phyloP scores from a whole-genome alignment of 2,329 filamentous ascomycete species.

The Xylariaceae sp. region DNA sequence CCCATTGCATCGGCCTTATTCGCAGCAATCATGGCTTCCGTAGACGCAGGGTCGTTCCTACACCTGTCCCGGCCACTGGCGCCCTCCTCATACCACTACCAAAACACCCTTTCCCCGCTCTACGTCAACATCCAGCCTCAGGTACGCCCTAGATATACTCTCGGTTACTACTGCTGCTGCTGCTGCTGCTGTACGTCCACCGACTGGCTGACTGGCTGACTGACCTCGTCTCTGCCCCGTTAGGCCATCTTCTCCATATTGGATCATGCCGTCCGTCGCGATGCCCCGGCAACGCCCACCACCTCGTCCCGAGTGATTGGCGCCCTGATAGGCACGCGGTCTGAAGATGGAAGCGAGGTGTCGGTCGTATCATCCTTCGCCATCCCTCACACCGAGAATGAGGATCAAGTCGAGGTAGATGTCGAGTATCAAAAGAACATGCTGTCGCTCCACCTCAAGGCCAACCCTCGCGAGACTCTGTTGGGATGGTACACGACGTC shows the following conservation, averaged over 20 bases:
- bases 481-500: conserved; percentile 98
- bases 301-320: conserved; percentile 89
- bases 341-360: conserved; percentile 94
- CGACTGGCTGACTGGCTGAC: not conserved
- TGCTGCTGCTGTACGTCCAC: not conserved
- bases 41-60: conserved; percentile 73
- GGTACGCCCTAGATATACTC: conserved; percentile 51
- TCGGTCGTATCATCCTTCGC: conserved; percentile 96
- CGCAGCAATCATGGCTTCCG: conserved; percentile 70
- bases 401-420: conserved; percentile 98
- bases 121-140: conserved; percentile 93
- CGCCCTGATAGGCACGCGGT: conserved; percentile 85
- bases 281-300: conserved; percentile 60
- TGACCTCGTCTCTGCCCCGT: conserved; percentile 3
- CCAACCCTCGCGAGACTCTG: conserved; percentile 86
- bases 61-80: conserved; percentile 91
- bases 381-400: conserved; percentile 95
- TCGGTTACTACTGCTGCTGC: not conserved
- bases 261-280: conserved; percentile 90
- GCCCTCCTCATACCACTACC: conserved; percentile 70
- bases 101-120: conserved; percentile 83
- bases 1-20: too few species aligned
- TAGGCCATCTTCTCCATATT: conserved; percentile 71
- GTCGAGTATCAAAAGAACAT: conserved; percentile 99
- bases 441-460: conserved; percentile 90